A percentile compares a stretch with the other conserved stretches of the same genome.
Conservation (phyloP, 495 filamentous ascomycete genomes). For the Cercophora scortea region DNA sequence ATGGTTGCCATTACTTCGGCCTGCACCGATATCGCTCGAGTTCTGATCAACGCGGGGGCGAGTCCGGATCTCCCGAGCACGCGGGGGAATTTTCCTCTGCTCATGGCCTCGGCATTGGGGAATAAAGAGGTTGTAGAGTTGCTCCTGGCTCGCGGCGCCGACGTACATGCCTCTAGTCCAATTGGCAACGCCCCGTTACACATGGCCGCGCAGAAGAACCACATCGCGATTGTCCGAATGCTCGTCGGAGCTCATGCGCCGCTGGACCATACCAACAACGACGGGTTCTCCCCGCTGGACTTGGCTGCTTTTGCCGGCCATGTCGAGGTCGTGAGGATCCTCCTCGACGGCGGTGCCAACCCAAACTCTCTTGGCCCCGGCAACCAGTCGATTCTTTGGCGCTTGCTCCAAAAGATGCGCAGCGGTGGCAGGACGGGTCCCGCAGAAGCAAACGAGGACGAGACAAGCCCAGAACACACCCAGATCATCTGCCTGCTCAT, state of each 20-base stretch:
- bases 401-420: background rate
- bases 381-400: conserved; percentile 2
- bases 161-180: conserved; percentile 12
- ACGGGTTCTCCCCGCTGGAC: conserved; percentile 23
- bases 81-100: conserved; percentile 4
- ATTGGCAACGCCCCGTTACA: conserved; percentile 9
- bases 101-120: conserved; percentile 14
- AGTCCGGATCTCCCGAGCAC: conserved; percentile 10
- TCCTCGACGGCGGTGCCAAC: conserved; percentile 23
- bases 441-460: background rate
- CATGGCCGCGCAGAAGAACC: conserved; percentile 11
- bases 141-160: conserved; percentile 17
- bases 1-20: conserved; percentile 19
- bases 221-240: conserved; percentile 7
- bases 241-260: conserved; percentile 8
- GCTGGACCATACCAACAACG: conserved; percentile 10
- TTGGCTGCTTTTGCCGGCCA: conserved; percentile 27
- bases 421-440: background rate
- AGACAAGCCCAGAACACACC: background rate
- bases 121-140: conserved; percentile 7
- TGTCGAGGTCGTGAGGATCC: conserved; percentile 14
- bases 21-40: conserved; percentile 12
- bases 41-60: conserved; percentile 16
- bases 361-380: conserved; percentile 7
- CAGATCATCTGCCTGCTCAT: conserved; percentile 4